These are phyloP conservation scores for Ustilago crameri DNA, from an alignment of 1,284 basidiomycete genomes.

Conservation along the genomic window DNA sequence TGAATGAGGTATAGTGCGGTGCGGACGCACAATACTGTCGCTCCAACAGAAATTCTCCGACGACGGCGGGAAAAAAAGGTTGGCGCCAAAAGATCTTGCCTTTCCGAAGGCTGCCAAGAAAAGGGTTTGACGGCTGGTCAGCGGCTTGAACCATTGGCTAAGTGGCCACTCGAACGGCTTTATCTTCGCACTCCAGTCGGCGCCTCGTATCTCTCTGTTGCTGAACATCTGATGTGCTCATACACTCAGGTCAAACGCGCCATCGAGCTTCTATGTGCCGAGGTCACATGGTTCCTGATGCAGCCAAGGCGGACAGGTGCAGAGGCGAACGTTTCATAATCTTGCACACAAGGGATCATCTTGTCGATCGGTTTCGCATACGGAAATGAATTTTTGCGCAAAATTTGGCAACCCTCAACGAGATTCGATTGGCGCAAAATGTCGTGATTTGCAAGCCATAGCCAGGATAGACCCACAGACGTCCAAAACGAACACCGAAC, in stretches of 20 bases:
- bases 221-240: too few species aligned
- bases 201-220: too few species aligned
- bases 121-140: not conserved
- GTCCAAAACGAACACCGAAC: not conserved
- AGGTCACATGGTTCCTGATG: too few species aligned
- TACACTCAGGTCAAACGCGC: too few species aligned
- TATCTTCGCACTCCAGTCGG: too few species aligned
- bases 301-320: too few species aligned
- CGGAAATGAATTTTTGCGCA: not conserved
- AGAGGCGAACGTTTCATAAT: too few species aligned
- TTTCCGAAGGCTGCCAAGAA: not conserved
- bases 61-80: not conserved
- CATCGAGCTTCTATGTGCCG: too few species aligned
- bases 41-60: not conserved
- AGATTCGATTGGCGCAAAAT: conserved; percentile 27
- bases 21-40: too few species aligned
- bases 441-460: conserved; percentile 24
- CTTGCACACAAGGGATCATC: not conserved
- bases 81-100: not conserved
- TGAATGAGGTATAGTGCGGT: too few species aligned
- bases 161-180: too few species aligned
- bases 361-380: not conserved
- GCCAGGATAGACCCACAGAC: not conserved
- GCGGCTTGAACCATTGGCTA: too few species aligned
- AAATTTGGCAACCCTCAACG: not conserved